Base-by-base conservation (phyloP, 2,329 filamentous ascomycete genomes). In the Capronia epimyces region DNA sequence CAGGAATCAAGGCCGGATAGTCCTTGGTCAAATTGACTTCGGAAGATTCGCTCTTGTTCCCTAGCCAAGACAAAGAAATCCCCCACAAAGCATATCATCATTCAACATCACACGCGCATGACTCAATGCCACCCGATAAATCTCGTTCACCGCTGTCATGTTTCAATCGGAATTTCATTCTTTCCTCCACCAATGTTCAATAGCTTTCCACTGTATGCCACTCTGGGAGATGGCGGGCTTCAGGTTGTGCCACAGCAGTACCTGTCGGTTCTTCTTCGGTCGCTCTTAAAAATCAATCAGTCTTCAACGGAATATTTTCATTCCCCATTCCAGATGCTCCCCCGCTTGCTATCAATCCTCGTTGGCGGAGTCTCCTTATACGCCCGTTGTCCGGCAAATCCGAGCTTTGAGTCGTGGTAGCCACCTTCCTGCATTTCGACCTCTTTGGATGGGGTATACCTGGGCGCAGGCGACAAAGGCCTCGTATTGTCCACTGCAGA, bases 371-470 rank as follows among this genome's bases (percentile, higher is more conserved):
- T 64, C 43, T 62, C 40, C 7, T 61, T 61, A 46, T 65, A 66
- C 13, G 64, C 62, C 47, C 68, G 62, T 41, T 70, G 67, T 0
- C 70, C 70, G 1, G 67, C 69, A 55, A 69, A 73, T 1, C 70
- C 71, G 29, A 70, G 39, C 52, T 74, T 74, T 57, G 72, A 67
- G 50, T 71, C 67, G 7, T 66, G 60, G 53, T 66, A 69, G 36
- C 64, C 57, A 1, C 62, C 59, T 32, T 63, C 60, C 37, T 49
- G 48, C 18, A 40, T 24, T 15, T 43, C 46, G 7, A 41, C 36
- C 20, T 60, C 55, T 32, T 54, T 56, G 8, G 53, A 54, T 12
- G 52, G 54, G n/a, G 47, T 61, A 45, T 64, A 65, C 50, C 57
- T 52, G 47, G 63, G 47, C 57, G 66, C 47, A 51, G 56, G 53